Evolutionary conservation across 192 early-diverging fungal genomes (phyloP), one percentile per base, ranked within the genome.

Genomic region (Coemansia sp.): DNA sequence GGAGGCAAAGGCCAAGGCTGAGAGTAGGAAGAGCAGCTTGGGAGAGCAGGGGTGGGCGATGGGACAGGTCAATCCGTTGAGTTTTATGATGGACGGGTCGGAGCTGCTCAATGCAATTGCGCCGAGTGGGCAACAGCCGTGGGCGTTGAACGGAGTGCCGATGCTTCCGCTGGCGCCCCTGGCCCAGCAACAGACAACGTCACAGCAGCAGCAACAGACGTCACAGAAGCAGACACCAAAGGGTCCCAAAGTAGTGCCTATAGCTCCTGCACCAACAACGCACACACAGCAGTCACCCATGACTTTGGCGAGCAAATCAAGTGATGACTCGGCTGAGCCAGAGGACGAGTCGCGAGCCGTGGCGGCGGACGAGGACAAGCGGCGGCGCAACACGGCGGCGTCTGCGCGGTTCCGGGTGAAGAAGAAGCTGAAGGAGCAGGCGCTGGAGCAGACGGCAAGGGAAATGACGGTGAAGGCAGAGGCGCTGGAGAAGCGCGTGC

Each of bases 401-500:
- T 93, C 91, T 13, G 95, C 94, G 18, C 84, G 96, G 11, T 98
- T 98, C 87, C 85, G 96, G 16, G 84, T 91, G 54, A 95, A 95
- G 85, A 98, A 97, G 81, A 97, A 97, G 85, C 64, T 88, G 74
- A 86, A 91, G 39, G 95, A 97, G 74, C 88, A 93, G 80, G 87
- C 85, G 14, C 77, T 98, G 64, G 90, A 94, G 75, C 83, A 85
- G 23, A 90, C 88, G 1, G 92, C 92, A 6, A 78, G 84, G 59
- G 90, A 92, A 43, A 87, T 95, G 89, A 77, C 85, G 6, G 75
- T 72, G 6, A 88, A 87, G 73, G 88, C 87, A 16, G 88, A 89
- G 18, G 54, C 56, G 19, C 85, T 97, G 26, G 93, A 95, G 76
- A 76, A 81, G 57, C 85, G 90, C 38, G 88, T 91, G 18, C 76